These are phyloP conservation scores for Leptographium lundbergii DNA, from an alignment of 2,329 filamentous ascomycete species.

Conservation along the genomic window DNA sequence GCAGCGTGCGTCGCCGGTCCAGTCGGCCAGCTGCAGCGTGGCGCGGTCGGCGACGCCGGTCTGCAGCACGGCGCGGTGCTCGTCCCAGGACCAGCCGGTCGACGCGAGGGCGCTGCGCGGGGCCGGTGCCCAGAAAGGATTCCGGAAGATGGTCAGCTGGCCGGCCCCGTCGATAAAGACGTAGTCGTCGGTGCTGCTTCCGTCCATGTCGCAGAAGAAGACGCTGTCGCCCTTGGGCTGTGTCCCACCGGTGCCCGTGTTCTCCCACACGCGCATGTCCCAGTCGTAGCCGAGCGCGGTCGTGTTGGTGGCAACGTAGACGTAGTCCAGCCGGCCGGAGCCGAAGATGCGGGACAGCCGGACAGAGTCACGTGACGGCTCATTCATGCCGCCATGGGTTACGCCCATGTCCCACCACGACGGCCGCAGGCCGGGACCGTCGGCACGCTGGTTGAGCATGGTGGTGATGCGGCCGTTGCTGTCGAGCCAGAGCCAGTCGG, in stretches of 20 bases:
- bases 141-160: constrained; percentile 10
- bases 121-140: not conserved
- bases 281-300: not conserved
- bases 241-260: constrained; percentile 14
- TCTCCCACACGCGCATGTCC: constrained; percentile 10
- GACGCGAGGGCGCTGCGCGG: not conserved
- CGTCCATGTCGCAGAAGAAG: constrained; percentile 19
- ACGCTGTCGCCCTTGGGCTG: constrained; percentile 16
- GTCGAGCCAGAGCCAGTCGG: constrained; percentile 1
- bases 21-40: constrained; percentile 21
- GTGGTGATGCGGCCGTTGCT: not conserved
- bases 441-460: not conserved
- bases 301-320: not conserved
- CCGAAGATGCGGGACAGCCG: constrained; percentile 17
- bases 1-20: constrained; percentile 23
- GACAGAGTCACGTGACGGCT: constrained; percentile 6
- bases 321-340: not conserved
- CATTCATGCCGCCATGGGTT: not conserved
- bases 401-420: not conserved
- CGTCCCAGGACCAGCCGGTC: not conserved
- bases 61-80: not conserved
- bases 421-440: not conserved
- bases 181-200: constrained; percentile 15
- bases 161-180: constrained; percentile 13
- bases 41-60: constrained; percentile 10